Conservation (phyloP, 2,329 filamentous ascomycete species). For the Lasiodiplodia theobromae region DNA sequence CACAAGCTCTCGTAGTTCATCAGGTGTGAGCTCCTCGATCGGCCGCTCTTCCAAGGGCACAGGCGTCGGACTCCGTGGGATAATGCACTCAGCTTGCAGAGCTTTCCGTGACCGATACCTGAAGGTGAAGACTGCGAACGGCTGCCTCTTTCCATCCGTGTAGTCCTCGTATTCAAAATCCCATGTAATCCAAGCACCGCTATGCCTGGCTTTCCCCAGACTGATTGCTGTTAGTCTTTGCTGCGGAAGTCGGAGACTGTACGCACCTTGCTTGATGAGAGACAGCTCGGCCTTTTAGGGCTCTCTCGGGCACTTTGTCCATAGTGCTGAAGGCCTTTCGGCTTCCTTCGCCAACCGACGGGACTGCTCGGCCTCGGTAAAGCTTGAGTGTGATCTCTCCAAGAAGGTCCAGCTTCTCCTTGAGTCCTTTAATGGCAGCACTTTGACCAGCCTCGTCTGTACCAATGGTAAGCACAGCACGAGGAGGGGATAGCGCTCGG, state of each 20-base stretch:
- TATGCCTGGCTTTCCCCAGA: constrained; percentile 12
- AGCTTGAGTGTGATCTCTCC: constrained; percentile 20
- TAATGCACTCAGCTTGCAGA: constrained; percentile 43
- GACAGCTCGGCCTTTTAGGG: constrained; percentile 36
- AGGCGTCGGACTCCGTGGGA: constrained; percentile 41
- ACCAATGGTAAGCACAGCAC: not conserved
- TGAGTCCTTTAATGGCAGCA: constrained; percentile 10
- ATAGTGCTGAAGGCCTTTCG: constrained; percentile 17
- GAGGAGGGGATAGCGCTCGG: not conserved
- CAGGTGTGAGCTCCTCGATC: constrained; percentile 34
- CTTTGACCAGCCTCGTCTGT: constrained; percentile 22
- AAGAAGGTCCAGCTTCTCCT: constrained; percentile 20
- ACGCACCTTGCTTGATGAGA: constrained; percentile 35
- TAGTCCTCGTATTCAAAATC: constrained; percentile 20
- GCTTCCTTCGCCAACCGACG: constrained; percentile 9
- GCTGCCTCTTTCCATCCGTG: constrained; percentile 23
- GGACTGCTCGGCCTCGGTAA: constrained; percentile 9
- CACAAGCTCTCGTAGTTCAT: constrained; percentile 38
- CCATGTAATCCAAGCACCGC: constrained; percentile 19
- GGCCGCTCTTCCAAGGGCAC: constrained; percentile 36
- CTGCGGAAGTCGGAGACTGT: not conserved
- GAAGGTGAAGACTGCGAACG: constrained; percentile 39
- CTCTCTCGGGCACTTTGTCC: constrained; percentile 35
- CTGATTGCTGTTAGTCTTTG: not conserved
- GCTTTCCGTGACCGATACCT: constrained; percentile 40